A percentile compares a stretch with the other conserved stretches of the same genome.
Evolutionary conservation across 371 early-diverging fungal species (phyloP).

Genomic region (Circinella umbellata): DNA sequence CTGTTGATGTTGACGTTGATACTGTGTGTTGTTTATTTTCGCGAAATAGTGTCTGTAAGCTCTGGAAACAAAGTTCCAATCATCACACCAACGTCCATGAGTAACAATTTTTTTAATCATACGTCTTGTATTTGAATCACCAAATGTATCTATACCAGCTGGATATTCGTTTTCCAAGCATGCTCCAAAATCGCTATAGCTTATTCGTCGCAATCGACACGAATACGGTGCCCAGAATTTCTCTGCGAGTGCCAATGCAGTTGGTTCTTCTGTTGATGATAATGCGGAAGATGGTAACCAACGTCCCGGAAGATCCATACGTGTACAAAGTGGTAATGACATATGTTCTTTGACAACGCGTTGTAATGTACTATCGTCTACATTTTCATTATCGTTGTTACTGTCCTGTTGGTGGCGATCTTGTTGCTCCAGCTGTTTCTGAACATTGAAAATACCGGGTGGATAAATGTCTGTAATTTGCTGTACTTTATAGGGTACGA

Average conservation of each 20-base stretch:
- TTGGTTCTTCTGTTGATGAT: conserved; percentile 12
- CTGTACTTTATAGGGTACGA: conserved; percentile 41
- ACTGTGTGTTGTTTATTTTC: neutral
- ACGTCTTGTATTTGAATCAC: conserved; percentile 61
- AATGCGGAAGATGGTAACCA: conserved; percentile 37
- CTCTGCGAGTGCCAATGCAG: conserved; percentile 23
- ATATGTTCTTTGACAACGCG: conserved; percentile 30
- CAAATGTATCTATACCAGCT: conserved; percentile 45
- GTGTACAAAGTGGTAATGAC: conserved; percentile 49
- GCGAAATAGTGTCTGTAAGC: neutral
- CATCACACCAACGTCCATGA: conserved; percentile 55
- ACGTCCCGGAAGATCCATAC: conserved; percentile 44
- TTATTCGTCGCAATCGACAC: conserved; percentile 47
- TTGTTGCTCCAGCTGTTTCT: neutral
- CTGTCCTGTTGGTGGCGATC: neutral
- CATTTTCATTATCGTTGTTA: neutral
- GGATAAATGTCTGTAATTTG: conserved; percentile 11
- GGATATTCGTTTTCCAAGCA: conserved; percentile 43
- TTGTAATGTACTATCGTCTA: neutral
- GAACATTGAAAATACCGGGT: too few relatives aligned
- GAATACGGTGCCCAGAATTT: conserved; percentile 57
- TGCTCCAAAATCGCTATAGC: conserved; percentile 42
- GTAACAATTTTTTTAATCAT: conserved; percentile 55
- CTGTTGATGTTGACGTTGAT: neutral
- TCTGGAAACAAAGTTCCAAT: conserved; percentile 11